Percentiles rank a stretch among this genome's conserved stretches.
These are phyloP conservation scores for Podila epigama DNA, from an alignment of 192 early-diverging fungal species.

Conservation along the genomic window DNA sequence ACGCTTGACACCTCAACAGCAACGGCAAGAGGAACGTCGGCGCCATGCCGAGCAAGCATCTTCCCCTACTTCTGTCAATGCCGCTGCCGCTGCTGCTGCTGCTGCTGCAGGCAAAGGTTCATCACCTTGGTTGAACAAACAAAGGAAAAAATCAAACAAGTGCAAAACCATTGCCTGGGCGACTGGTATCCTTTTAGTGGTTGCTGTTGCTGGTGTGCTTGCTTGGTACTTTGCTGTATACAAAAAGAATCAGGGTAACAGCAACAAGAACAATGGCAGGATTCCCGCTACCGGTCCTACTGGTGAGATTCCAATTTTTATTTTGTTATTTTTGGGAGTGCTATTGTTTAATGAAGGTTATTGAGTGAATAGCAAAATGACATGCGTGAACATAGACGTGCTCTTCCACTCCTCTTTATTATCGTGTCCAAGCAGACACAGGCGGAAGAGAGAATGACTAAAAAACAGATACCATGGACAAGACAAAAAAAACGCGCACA, in stretches of 20 bases:
- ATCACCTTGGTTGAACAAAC: not conserved
- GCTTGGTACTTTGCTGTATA: constrained; percentile 3
- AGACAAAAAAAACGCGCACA: too few species aligned
- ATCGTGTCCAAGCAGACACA: too few species aligned
- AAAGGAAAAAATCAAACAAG: constrained; percentile 1
- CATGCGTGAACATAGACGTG: too few species aligned
- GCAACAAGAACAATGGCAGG: not conserved
- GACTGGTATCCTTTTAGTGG: not conserved
- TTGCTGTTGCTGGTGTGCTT: not conserved
- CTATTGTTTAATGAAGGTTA: too few species aligned
- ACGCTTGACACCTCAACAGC: constrained; percentile 1
- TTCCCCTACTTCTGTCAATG: too few species aligned
- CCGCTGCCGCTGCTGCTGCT: not conserved
- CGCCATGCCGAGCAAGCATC: not conserved
- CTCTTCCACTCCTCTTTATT: too few species aligned
- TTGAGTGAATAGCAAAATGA: too few species aligned
- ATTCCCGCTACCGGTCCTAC: not conserved
- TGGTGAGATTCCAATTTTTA: not conserved
- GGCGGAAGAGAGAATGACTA: too few species aligned
- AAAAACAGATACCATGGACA: too few species aligned
- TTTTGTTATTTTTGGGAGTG: not conserved
- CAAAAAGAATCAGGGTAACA: constrained; percentile 4
- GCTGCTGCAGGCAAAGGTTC: not conserved
- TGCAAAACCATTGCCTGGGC: not conserved
- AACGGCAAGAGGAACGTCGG: not conserved